phyloP scores from a whole-genome alignment of 2,329 filamentous ascomycete species.

The Curvularia sp. region DNA sequence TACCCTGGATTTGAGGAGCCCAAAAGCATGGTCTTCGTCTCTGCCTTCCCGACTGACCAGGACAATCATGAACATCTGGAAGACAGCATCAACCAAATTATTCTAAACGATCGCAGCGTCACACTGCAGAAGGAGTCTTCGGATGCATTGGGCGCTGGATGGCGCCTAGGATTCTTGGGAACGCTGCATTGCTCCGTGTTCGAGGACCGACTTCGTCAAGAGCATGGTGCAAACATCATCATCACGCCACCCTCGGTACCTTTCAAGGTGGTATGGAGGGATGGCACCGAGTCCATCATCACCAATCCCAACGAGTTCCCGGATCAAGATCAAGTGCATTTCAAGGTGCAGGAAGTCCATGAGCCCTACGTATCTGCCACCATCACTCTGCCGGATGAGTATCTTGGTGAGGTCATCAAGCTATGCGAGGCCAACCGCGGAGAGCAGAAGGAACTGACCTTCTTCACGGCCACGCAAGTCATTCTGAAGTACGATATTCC shows the following conservation, averaged over 20 bases:
- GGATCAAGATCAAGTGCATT: conserved; percentile 66
- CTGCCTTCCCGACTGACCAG: conserved; percentile 93
- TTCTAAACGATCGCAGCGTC: conserved; percentile 93
- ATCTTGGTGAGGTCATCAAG: conserved; percentile 92
- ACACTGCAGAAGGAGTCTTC: conserved; percentile 94
- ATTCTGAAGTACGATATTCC: conserved; percentile 93
- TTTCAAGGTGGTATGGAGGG: conserved; percentile 80
- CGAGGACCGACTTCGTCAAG: conserved; percentile 90
- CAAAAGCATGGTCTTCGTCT: conserved; percentile 98
- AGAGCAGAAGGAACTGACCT: conserved; percentile 84
- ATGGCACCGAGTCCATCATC: conserved; percentile 79
- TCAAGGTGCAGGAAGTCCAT: conserved; percentile 66
- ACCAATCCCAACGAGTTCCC: conserved; percentile 90
- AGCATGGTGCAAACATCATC: conserved; percentile 93
- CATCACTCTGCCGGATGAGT: conserved; percentile 90
- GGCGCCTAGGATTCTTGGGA: conserved; percentile 93
- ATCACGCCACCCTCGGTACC: conserved; percentile 96
- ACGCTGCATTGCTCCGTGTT: conserved; percentile 99
- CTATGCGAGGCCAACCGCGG: conserved; percentile 90
- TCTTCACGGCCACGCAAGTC: conserved; percentile 90
- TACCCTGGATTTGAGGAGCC: conserved; percentile 95
- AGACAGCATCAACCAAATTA: conserved; percentile 91
- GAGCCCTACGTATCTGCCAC: conserved; percentile 82
- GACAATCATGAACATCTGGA: conserved; percentile 84
- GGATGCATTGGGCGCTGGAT: conserved; percentile 90